Evolutionary conservation across 176 grass and related monocot genomes (phyloP).

Genomic region (Musa acuminata): DNA sequence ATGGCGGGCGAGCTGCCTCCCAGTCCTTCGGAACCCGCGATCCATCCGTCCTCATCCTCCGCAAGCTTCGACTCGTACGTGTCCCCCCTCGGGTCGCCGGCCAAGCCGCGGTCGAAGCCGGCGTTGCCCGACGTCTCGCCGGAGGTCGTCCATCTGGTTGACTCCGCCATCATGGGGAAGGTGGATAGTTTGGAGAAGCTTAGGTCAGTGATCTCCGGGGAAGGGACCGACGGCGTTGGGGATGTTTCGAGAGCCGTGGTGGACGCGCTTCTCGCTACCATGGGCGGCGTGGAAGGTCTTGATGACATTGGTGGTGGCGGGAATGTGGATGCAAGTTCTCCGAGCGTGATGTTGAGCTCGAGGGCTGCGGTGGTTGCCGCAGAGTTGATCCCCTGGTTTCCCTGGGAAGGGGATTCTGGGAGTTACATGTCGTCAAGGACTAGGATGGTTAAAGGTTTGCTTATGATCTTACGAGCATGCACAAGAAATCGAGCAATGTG

Average conservation of each 20-base stretch:
- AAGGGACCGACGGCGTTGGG: slow-evolving; percentile 25
- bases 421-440: slow-evolving; percentile 60
- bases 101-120: slow-evolving; percentile 18
- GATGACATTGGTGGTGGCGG: slow-evolving; percentile 34
- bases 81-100: slow-evolving; percentile 6
- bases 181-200: slow-evolving; percentile 36
- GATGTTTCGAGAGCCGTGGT: slow-evolving; percentile 54
- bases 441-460: slow-evolving; percentile 51
- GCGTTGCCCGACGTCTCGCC: slow-evolving; percentile 41
- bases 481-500: slow-evolving; percentile 90
- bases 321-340: slow-evolving; percentile 31
- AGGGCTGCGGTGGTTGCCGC: slow-evolving; percentile 46
- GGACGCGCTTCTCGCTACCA: slow-evolving; percentile 68
- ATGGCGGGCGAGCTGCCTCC: neutral
- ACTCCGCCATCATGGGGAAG: slow-evolving; percentile 75
- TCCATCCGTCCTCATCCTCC: slow-evolving; percentile 4
- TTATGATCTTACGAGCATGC: slow-evolving; percentile 54
- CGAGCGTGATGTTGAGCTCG: slow-evolving; percentile 62
- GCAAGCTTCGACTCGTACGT: slow-evolving; percentile 4
- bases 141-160: slow-evolving; percentile 61
- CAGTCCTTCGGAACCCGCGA: slow-evolving; percentile 6
- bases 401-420: slow-evolving; percentile 50
- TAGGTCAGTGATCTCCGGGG: slow-evolving; percentile 29
- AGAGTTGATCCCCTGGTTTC: slow-evolving; percentile 58
- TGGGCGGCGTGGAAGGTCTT: slow-evolving; percentile 68